phyloP scores from a whole-genome alignment of 257 asterid genomes.

The Primulina huaijiensis region DNA sequence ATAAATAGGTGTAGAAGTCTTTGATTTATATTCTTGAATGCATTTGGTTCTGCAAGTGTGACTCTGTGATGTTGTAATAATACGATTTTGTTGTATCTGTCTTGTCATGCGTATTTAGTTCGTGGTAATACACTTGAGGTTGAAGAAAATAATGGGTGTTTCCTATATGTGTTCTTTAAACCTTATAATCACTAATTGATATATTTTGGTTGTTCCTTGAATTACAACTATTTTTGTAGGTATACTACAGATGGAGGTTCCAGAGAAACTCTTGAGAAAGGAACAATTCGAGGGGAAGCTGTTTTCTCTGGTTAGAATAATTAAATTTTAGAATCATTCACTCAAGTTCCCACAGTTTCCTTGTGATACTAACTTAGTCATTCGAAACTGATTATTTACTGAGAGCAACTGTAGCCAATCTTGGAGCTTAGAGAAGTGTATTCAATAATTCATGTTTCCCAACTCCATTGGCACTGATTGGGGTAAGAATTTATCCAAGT shows the following conservation, averaged over 20 bases:
- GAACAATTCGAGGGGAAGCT: conserved; percentile 73
- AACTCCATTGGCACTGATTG: neutral
- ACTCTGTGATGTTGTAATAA: neutral
- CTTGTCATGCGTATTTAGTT: conserved; percentile 8
- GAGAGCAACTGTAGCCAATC: conserved; percentile 17
- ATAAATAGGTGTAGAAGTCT: conserved; percentile 11
- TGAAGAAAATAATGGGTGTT: neutral
- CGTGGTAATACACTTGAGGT: conserved; percentile 8
- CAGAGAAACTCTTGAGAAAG: conserved; percentile 75
- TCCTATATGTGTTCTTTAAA: conserved; percentile 16
- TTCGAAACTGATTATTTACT: conserved; percentile 14
- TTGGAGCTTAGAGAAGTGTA: conserved; percentile 6
- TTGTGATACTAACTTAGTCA: conserved; percentile 4
- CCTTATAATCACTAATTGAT: conserved; percentile 1
- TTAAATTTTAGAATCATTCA: neutral
- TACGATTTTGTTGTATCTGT: neutral
- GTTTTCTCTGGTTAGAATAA: conserved; percentile 73
- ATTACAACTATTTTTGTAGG: conserved; percentile 46
- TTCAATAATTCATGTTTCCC: neutral
- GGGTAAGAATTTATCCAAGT: neutral
- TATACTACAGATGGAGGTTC: conserved; percentile 95
- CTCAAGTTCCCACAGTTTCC: conserved; percentile 19
- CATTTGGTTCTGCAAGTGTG: conserved; percentile 13
- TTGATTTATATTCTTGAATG: conserved; percentile 7
- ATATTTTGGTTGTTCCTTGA: conserved; percentile 3